Percentiles rank a stretch among this genome's conserved stretches.
These are phyloP conservation scores for Nitzschia palea DNA, from an alignment of 108 stramenopile species.

Conservation along the genomic window DNA sequence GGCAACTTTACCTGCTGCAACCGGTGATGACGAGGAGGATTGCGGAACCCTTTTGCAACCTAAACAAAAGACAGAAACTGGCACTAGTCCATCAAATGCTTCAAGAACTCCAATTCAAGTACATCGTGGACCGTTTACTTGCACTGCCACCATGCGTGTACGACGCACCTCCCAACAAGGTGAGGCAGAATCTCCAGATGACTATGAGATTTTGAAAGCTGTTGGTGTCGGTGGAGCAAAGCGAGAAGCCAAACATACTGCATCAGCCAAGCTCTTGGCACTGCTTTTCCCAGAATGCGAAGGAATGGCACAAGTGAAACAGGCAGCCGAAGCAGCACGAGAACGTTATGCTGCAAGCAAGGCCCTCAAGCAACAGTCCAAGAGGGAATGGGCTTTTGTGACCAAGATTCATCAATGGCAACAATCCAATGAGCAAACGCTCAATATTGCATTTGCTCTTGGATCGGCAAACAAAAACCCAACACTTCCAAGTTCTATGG, in stretches of 20 bases:
- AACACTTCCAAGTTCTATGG: conserved; percentile 1
- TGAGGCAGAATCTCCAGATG: neutral
- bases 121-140: conserved; percentile 49
- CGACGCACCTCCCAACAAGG: neutral
- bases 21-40: neutral
- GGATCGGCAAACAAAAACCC: conserved; percentile 1
- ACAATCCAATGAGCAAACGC: neutral
- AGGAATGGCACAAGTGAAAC: conserved; percentile 77
- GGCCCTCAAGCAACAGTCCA: conserved; percentile 42
- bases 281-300: conserved; percentile 78
- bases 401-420: neutral
- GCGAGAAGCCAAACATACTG: conserved; percentile 79
- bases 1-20: conserved; percentile 14
- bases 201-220: conserved; percentile 45
- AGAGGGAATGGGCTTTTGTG: conserved; percentile 19
- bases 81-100: neutral
- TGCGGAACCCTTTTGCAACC: conserved; percentile 14
- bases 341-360: conserved; percentile 70
- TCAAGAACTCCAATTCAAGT: conserved; percentile 15
- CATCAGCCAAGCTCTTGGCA: conserved; percentile 78
- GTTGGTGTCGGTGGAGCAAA: conserved; percentile 66
- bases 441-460: conserved; percentile 10
- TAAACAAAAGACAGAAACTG: conserved; percentile 2
- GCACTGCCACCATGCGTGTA: conserved; percentile 47
- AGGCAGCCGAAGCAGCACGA: conserved; percentile 76